Percentiles rank a stretch among this genome's conserved stretches.
phyloP scores from a whole-genome alignment of 768 basidiomycete species.

The Chlorophyllum brunneum region DNA sequence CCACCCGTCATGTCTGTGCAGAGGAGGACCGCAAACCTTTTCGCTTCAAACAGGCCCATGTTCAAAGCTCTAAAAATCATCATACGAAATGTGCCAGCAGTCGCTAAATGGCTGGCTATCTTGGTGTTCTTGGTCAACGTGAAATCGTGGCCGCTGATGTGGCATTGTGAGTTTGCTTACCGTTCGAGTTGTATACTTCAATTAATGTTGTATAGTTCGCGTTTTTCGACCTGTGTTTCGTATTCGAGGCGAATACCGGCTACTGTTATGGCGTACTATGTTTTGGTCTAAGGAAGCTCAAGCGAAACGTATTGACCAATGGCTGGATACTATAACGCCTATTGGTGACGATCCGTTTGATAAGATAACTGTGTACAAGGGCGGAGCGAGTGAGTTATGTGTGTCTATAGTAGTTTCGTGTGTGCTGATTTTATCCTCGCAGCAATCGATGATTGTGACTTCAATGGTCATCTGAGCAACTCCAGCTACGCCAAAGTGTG shows the following conservation, averaged over 20 bases:
- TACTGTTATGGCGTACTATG: conserved; percentile 30
- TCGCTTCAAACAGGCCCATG: neutral
- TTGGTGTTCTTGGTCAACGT: conserved; percentile 54
- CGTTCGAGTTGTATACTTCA: neutral
- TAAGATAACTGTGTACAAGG: conserved; percentile 32
- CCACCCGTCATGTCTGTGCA: conserved; percentile 10
- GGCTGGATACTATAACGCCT: conserved; percentile 45
- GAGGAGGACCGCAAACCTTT: neutral
- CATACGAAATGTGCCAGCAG: conserved; percentile 15
- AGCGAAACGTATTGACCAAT: conserved; percentile 32
- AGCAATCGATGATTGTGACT: conserved; percentile 74
- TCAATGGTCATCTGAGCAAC: conserved; percentile 74
- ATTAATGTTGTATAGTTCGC: conserved; percentile 30
- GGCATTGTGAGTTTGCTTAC: conserved; percentile 54
- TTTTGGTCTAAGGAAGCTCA: conserved; percentile 41
- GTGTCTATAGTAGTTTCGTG: neutral
- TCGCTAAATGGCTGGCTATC: conserved; percentile 37
- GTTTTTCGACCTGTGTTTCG: conserved; percentile 47
- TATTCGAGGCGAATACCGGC: conserved; percentile 28
- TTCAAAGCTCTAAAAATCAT: neutral
- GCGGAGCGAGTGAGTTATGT: conserved; percentile 56
- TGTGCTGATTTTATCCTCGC: neutral
- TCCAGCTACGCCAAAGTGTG: conserved; percentile 74
- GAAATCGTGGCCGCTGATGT: conserved; percentile 59
- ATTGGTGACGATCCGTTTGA: conserved; percentile 58